Percentiles rank a stretch among this genome's conserved stretches.
These are phyloP conservation scores for Porphyrellus cyaneotinctus DNA, from an alignment of 768 basidiomycete species.

Conservation along the genomic window DNA sequence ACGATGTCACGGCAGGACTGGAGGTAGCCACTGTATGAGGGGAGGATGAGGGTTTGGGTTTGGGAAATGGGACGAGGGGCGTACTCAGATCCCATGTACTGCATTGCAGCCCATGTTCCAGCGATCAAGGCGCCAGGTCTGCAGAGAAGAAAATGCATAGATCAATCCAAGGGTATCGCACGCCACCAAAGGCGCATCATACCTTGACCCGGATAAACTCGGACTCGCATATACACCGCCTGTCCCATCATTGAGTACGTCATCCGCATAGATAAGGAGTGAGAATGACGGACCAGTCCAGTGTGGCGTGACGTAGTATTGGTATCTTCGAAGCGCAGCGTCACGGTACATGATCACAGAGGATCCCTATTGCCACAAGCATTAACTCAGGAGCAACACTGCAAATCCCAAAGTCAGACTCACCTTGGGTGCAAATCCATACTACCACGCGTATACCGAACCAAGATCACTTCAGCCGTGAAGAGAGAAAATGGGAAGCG, in stretches of 20 bases:
- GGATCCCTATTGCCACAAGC: conserved; percentile 53
- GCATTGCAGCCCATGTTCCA: conserved; percentile 95
- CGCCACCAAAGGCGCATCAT: conserved; percentile 14
- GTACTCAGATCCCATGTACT: conserved; percentile 63
- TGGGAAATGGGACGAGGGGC: neutral
- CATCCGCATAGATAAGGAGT: neutral
- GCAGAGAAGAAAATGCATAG: neutral
- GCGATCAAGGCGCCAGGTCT: conserved; percentile 92
- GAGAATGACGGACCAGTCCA: conserved; percentile 59
- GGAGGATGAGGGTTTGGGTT: conserved; percentile 32
- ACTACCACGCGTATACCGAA: conserved; percentile 39
- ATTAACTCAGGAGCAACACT: no score
- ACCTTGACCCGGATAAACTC: conserved; percentile 88
- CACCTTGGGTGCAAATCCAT: conserved; percentile 93
- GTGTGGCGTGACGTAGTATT: conserved; percentile 80
- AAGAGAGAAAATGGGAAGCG: neutral
- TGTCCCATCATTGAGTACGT: conserved; percentile 13
- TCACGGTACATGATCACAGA: conserved; percentile 95
- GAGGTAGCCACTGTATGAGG: conserved; percentile 12
- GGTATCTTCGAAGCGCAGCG: conserved; percentile 68
- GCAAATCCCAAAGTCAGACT: conserved; percentile 5
- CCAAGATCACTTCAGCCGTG: neutral
- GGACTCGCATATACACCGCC: conserved; percentile 92
- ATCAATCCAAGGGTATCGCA: neutral
- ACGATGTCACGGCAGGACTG: conserved; percentile 81